A percentile compares a stretch with the other conserved stretches of the same genome.
Conservation (phyloP, 495 filamentous ascomycete species). For the Podospora conica region DNA sequence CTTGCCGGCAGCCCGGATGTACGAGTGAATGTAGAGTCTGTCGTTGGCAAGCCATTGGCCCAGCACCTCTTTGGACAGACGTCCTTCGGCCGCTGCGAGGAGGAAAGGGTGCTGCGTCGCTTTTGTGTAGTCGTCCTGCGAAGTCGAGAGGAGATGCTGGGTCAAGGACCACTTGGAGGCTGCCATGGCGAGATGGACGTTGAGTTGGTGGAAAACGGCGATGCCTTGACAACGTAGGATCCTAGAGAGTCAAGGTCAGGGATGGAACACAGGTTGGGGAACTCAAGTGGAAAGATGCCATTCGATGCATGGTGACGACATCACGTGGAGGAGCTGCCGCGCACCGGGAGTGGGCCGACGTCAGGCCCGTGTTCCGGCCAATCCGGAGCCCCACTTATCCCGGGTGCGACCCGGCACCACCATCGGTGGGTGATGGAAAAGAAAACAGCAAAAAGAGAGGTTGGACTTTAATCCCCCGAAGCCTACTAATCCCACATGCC, state of each 20-base stretch:
- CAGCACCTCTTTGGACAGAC: constrained; percentile 49
- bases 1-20: constrained; percentile 59
- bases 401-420: background rate
- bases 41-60: constrained; percentile 71
- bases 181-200: background rate
- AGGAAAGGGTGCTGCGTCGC: constrained; percentile 68
- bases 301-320: background rate
- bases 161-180: constrained; percentile 38
- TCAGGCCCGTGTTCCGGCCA: background rate
- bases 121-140: constrained; percentile 36
- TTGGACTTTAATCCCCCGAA: background rate
- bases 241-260: background rate
- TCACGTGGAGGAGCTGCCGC: background rate
- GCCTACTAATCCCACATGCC: too few relatives aligned
- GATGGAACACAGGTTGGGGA: background rate
- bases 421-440: background rate
- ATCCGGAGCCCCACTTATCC: background rate
- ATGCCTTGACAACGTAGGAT: background rate
- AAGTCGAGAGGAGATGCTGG: constrained; percentile 42
- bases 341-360: background rate
- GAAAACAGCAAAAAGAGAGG: background rate
- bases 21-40: constrained; percentile 66
- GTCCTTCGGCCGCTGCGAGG: constrained; percentile 56
- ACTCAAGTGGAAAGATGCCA: background rate
- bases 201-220: background rate